A percentile compares a stretch with the other conserved stretches of the same genome.
phyloP scores from a whole-genome alignment of 2,329 filamentous ascomycete genomes.

The Xylariaceae sp. region DNA sequence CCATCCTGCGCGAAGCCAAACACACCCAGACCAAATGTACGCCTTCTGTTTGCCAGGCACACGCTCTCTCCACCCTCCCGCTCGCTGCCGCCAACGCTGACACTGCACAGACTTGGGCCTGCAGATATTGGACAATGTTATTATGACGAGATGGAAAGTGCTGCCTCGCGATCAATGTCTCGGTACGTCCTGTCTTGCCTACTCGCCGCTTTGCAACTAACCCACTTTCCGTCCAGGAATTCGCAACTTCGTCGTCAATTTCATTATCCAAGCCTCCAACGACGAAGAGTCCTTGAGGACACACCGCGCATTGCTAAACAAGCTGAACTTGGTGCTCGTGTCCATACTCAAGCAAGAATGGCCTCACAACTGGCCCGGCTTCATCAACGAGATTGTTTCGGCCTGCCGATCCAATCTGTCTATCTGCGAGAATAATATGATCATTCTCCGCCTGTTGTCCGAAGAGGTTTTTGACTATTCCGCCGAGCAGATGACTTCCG shows the following conservation, averaged over 20 bases:
- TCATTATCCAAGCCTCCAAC: conserved; percentile 90
- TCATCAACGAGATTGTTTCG: conserved; percentile 99
- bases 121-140: conserved; percentile 96
- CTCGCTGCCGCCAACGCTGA: conserved; percentile 18
- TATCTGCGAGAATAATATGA: conserved; percentile 99
- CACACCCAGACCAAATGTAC: conserved; percentile 96
- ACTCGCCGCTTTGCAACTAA: conserved; percentile 3
- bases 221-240: conserved; percentile 60
- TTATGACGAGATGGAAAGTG: conserved; percentile 98
- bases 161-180: conserved; percentile 93
- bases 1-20: conserved; percentile 88
- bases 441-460: conserved; percentile 87
- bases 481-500: conserved; percentile 97
- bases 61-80: background rate
- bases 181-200: conserved; percentile 49
- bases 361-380: conserved; percentile 99
- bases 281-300: conserved; percentile 82
- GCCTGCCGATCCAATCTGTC: conserved; percentile 93
- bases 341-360: conserved; percentile 99
- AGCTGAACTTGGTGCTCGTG: conserved; percentile 95
- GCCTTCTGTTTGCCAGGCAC: conserved; percentile 31
- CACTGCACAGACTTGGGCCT: conserved; percentile 71
- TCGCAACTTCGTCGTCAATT: conserved; percentile 97
- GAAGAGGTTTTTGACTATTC: conserved; percentile 99
- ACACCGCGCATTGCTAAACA: conserved; percentile 90